Percentiles rank a stretch among this genome's conserved stretches.
Conservation (phyloP, 495 filamentous ascomycete genomes). For the Penicillium diatomitis region DNA sequence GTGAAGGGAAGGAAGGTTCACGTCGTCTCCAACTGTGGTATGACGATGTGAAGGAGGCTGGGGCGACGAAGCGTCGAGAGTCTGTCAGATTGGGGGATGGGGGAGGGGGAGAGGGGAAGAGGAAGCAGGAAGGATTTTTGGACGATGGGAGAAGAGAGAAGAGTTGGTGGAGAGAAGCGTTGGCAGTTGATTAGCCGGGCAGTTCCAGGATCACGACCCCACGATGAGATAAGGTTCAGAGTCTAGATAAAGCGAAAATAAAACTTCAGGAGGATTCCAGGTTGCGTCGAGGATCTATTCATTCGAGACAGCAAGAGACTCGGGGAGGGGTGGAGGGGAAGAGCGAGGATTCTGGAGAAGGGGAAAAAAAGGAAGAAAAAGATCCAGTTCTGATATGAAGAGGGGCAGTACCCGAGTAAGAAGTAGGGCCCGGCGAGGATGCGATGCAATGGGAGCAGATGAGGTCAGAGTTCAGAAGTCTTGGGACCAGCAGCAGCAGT, state of each 20-base stretch:
- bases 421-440: no score
- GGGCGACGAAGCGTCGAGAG: constrained; percentile 32
- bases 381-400: not conserved
- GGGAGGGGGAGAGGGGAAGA: not conserved
- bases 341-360: not conserved
- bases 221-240: no score
- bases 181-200: no score
- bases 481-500: not conserved
- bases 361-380: not conserved
- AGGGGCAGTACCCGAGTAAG: no score
- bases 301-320: not conserved
- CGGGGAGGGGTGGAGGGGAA: not conserved
- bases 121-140: not conserved
- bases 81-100: not conserved
- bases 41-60: no score
- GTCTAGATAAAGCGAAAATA: no score
- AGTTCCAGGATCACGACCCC: no score
- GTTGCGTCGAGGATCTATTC: not conserved
- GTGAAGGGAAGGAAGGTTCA: not conserved
- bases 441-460: not conserved
- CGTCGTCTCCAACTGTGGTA: no score
- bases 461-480: not conserved
- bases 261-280: not conserved
- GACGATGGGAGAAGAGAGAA: not conserved
- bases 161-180: not conserved